These are phyloP conservation scores for Alloteropsis angusta DNA, from an alignment of 202 grass and related monocot genomes.

Conservation along the genomic window DNA sequence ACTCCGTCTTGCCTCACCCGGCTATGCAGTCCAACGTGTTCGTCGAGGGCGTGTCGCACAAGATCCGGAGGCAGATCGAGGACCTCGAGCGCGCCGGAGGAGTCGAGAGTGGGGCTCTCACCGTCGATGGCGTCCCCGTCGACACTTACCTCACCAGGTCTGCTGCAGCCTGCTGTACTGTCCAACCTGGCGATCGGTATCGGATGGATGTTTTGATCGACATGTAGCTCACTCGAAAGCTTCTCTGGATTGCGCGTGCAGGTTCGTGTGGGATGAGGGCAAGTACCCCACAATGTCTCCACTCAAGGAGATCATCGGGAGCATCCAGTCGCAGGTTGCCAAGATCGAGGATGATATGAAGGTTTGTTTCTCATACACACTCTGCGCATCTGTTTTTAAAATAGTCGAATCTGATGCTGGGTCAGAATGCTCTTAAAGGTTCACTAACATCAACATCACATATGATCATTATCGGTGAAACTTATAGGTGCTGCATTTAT, in stretches of 20 bases:
- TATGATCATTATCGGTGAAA: background rate
- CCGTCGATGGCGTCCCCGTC: constrained; percentile 86
- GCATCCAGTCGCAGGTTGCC: constrained; percentile 78
- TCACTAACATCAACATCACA: background rate
- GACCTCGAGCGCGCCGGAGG: constrained; percentile 71
- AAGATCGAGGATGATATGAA: constrained; percentile 99
- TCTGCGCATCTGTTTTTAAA: background rate
- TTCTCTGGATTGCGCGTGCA: constrained; percentile 17
- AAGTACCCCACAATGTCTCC: constrained; percentile 80
- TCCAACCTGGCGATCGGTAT: background rate
- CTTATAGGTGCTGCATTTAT: background rate
- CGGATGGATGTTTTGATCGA: background rate
- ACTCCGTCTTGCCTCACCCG: background rate
- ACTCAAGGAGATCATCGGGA: constrained; percentile 67
- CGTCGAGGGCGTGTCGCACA: constrained; percentile 87
- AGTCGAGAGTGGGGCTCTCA: constrained; percentile 50
- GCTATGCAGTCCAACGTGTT: constrained; percentile 76
- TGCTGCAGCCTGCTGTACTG: background rate
- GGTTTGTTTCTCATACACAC: constrained; percentile 29
- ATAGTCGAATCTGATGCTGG: background rate
- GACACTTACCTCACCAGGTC: constrained; percentile 92
- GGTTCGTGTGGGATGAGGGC: constrained; percentile 95
- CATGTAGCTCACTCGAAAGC: background rate
- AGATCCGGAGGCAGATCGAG: constrained; percentile 96
- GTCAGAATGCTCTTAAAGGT: background rate